A percentile compares a stretch with the other conserved stretches of the same genome.
Conservation (phyloP, 345 rosid genomes). For the Lenwebbia sp. region DNA sequence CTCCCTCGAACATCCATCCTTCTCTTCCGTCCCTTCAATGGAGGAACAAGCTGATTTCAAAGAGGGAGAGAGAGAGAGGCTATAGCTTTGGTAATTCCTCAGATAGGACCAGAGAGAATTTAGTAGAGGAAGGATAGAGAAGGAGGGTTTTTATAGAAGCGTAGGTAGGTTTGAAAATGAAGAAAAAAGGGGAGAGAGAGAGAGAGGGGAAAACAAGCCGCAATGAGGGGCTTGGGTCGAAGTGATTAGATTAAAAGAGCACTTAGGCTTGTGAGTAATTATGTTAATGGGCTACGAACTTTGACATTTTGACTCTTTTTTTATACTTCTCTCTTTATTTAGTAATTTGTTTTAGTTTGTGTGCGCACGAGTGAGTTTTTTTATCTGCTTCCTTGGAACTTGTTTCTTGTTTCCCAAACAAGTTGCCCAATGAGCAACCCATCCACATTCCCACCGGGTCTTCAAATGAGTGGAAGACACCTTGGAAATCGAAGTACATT, state of each 20-base stretch:
- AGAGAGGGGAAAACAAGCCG: background rate
- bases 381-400: conserved; percentile 3
- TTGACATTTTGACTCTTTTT: conserved; percentile 1
- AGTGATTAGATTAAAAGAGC: background rate
- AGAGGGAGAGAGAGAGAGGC: background rate
- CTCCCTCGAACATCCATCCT: conserved; percentile 2
- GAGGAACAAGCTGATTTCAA: background rate
- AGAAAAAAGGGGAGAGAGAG: background rate
- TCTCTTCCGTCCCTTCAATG: background rate
- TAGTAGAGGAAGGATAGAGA: background rate
- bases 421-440: background rate
- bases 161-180: conserved; percentile 2
- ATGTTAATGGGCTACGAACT: background rate
- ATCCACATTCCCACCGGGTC: background rate
- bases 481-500: background rate
- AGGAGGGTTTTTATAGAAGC: conserved; percentile 1
- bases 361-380: background rate
- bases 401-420: background rate
- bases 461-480: background rate
- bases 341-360: background rate
- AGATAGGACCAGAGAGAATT: background rate
- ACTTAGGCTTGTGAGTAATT: background rate
- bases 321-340: background rate
- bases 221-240: background rate
- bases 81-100: background rate